Evolutionary conservation across 78 protist genomes (phyloP).

Genomic region (Dictyostelium purpureum): DNA sequence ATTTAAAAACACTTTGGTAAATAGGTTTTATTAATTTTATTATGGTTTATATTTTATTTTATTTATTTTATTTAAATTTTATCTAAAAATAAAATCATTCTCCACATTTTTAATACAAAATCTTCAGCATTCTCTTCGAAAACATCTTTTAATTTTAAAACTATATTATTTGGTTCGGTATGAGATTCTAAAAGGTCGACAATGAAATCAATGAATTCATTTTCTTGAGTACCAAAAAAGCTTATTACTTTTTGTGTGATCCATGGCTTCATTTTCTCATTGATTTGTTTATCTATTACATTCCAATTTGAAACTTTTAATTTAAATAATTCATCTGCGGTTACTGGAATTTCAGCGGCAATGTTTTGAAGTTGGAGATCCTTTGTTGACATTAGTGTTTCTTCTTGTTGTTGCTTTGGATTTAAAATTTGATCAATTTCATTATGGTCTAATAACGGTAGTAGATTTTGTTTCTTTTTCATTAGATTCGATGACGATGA

Average conservation of each 20-base stretch:
- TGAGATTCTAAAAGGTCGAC: constrained; percentile 11
- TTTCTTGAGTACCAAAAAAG: constrained; percentile 58
- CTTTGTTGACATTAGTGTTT: neutral
- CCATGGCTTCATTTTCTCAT: constrained; percentile 61
- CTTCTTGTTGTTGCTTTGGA: constrained; percentile 26
- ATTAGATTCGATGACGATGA: neutral
- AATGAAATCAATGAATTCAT: constrained; percentile 27
- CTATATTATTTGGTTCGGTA: neutral
- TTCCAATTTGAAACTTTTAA: constrained; percentile 51
- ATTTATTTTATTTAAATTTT: too few species aligned
- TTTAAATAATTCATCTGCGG: constrained; percentile 41
- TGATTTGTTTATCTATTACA: constrained; percentile 31
- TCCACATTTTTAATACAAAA: constrained; percentile 77
- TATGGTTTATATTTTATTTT: too few species aligned
- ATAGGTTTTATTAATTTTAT: too few species aligned
- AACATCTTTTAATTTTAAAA: constrained; percentile 41
- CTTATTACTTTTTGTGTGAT: constrained; percentile 34
- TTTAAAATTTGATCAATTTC: constrained; percentile 11
- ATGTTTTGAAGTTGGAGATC: neutral
- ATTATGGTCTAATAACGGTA: constrained; percentile 52
- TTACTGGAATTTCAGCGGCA: constrained; percentile 6
- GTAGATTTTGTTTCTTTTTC: constrained; percentile 32
- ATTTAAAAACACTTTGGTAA: too few species aligned
- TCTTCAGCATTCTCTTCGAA: constrained; percentile 78
- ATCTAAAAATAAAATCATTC: constrained; percentile 30